Evolutionary conservation across 1,284 basidiomycete genomes (phyloP).

Genomic region (Puccinia coronata): DNA sequence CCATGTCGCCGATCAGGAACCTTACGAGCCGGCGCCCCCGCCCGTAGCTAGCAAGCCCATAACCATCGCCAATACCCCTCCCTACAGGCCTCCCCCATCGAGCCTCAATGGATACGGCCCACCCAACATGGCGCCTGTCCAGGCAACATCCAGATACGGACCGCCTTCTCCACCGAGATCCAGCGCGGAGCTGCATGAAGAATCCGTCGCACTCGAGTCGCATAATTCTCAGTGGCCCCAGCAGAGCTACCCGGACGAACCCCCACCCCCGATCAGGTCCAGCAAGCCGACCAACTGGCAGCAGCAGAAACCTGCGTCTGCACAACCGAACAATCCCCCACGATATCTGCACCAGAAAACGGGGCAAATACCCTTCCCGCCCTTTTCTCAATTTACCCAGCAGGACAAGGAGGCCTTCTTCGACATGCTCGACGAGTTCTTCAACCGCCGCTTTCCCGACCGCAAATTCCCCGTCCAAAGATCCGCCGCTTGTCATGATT

Average conservation of each 20-base stretch:
- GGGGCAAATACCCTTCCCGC: constrained; percentile 10
- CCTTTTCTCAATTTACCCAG: constrained; percentile 24
- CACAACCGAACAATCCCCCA: constrained; percentile 5
- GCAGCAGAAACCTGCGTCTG: background rate
- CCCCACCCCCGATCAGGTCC: background rate
- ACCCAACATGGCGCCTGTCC: constrained; percentile 18
- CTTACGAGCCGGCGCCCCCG: background rate
- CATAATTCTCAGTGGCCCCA: background rate
- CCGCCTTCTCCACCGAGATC: constrained; percentile 37
- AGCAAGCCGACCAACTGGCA: constrained; percentile 7
- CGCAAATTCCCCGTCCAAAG: background rate
- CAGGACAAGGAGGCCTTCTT: constrained; percentile 46
- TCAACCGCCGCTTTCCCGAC: constrained; percentile 8
- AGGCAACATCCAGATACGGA: constrained; percentile 31
- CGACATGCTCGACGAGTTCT: constrained; percentile 39
- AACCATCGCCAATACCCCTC: background rate
- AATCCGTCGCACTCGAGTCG: background rate
- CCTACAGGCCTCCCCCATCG: constrained; percentile 21
- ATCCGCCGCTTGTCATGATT: background rate
- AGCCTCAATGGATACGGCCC: constrained; percentile 18
- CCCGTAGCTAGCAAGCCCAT: constrained; percentile 5
- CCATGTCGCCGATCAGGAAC: constrained; percentile 5
- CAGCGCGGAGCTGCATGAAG: background rate
- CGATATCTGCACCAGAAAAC: background rate
- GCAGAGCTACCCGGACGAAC: background rate